A percentile compares a stretch with the other conserved stretches of the same genome.
Evolutionary conservation across 495 filamentous ascomycete genomes (phyloP).

Genomic region (Neohortaea acidophila): DNA sequence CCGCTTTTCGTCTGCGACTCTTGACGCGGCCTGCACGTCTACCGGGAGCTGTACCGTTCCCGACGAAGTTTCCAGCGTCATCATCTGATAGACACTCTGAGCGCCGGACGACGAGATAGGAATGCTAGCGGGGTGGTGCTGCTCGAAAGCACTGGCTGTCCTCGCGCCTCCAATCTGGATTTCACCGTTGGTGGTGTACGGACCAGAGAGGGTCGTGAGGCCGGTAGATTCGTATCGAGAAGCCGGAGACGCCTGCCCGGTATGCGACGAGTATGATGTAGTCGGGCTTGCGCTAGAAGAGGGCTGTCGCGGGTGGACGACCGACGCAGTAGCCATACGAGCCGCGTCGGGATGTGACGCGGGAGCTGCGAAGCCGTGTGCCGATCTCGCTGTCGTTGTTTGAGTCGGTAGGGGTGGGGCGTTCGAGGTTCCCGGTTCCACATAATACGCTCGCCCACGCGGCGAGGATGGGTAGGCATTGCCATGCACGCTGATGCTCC

Average conservation of each 20-base stretch:
- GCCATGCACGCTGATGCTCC: conserved; percentile 24
- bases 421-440: conserved; percentile 19
- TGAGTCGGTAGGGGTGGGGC: conserved; percentile 22
- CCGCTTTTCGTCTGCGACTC: conserved; percentile 29
- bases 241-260: conserved; percentile 13
- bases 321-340: conserved; percentile 8
- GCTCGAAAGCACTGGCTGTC: not conserved
- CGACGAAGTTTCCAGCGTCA: conserved; percentile 25
- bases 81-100: conserved; percentile 26
- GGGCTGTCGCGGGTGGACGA: not conserved
- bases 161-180: not conserved
- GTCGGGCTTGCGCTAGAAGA: conserved; percentile 19
- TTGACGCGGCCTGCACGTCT: conserved; percentile 28
- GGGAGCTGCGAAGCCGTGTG: conserved; percentile 15
- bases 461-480: conserved; percentile 21
- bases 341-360: conserved; percentile 7
- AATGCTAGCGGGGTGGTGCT: conserved; percentile 20
- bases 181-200: not conserved
- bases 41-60: conserved; percentile 30
- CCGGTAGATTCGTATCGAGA: conserved; percentile 3
- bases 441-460: conserved; percentile 13
- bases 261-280: conserved; percentile 19
- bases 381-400: conserved; percentile 11
- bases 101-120: conserved; percentile 25
- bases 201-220: not conserved